A percentile compares a stretch with the other conserved stretches of the same genome.
phyloP scores from a whole-genome alignment of 2,329 filamentous ascomycete genomes.

The Elsinoe fawcettii region DNA sequence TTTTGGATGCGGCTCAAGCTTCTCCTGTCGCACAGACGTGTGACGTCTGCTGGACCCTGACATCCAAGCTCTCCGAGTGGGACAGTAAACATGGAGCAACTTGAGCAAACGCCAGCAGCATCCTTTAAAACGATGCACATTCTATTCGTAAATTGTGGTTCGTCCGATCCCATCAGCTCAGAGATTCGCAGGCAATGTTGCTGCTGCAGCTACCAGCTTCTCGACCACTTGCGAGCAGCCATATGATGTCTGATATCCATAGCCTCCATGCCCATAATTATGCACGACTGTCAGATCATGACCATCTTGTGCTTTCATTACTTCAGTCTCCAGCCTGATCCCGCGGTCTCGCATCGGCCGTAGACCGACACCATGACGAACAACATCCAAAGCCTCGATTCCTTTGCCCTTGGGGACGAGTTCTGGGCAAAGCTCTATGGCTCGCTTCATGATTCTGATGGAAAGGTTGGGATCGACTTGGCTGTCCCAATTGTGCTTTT shows the following conservation, averaged over 20 bases:
- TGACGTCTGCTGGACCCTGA: slow-evolving; percentile 1
- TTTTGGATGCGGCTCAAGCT: slow-evolving; percentile 3
- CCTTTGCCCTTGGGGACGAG: slow-evolving; percentile 56
- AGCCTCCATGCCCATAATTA: slow-evolving; percentile 72
- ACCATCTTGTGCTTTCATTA: slow-evolving; percentile 43
- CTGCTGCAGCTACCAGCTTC: slow-evolving; percentile 32
- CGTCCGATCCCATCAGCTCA: slow-evolving; percentile 16
- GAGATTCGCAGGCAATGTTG: slow-evolving; percentile 24
- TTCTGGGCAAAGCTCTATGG: slow-evolving; percentile 55
- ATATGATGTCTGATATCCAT: slow-evolving; percentile 55
- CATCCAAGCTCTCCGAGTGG: neutral
- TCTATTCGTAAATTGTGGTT: no score
- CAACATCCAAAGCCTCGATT: slow-evolving; percentile 63
- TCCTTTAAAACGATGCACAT: no score
- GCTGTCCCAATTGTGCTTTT: slow-evolving; percentile 70
- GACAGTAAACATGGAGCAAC: neutral
- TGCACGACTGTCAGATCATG: slow-evolving; percentile 58
- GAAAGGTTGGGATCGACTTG: slow-evolving; percentile 74
- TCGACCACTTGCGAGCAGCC: slow-evolving; percentile 37
- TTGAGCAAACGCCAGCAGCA: no score
- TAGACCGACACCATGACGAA: slow-evolving; percentile 76
- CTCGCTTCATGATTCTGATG: slow-evolving; percentile 74
- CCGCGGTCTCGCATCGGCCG: slow-evolving; percentile 67
- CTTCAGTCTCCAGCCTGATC: slow-evolving; percentile 66
- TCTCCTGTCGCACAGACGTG: neutral